Conservation (phyloP, 176 grass and related monocot genomes). For the Oryza coarctata region DNA sequence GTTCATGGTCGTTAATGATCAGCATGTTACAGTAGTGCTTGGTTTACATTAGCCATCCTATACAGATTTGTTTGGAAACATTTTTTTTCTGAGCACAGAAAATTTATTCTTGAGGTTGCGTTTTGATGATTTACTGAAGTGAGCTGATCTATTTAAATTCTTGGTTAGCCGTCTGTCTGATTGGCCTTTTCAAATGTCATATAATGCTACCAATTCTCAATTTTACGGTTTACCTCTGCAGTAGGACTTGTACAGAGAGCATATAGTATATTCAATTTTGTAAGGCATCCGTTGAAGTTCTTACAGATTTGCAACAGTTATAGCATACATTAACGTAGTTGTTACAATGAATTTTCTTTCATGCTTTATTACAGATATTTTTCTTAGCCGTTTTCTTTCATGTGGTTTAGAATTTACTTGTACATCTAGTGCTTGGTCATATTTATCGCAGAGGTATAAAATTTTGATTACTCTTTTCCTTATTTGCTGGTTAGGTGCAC, state of each 20-base stretch:
- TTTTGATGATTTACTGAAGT: too few species aligned
- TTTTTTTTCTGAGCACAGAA: neutral
- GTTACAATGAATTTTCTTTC: too few species aligned
- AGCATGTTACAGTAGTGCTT: neutral
- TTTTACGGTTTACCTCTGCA: neutral
- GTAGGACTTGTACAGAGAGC: too few species aligned
- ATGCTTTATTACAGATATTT: too few species aligned
- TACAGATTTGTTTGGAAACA: neutral
- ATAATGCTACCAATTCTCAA: neutral
- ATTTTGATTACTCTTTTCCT: neutral
- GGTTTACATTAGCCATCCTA: neutral
- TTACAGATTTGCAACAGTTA: too few species aligned
- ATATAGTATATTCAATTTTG: neutral
- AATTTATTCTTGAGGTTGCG: neutral
- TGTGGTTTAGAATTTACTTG: too few species aligned
- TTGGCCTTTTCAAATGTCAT: neutral
- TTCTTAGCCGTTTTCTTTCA: too few species aligned
- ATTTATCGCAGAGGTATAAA: neutral
- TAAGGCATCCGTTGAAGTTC: too few species aligned
- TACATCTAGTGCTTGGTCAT: neutral
- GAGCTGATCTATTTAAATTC: too few species aligned
- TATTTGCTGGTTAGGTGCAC: conserved; percentile 45
- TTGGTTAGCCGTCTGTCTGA: too few species aligned
- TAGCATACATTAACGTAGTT: too few species aligned
- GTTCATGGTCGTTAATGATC: neutral